These are phyloP conservation scores for Salvia splendens DNA, from an alignment of 257 asterid species.

Conservation along the genomic window DNA sequence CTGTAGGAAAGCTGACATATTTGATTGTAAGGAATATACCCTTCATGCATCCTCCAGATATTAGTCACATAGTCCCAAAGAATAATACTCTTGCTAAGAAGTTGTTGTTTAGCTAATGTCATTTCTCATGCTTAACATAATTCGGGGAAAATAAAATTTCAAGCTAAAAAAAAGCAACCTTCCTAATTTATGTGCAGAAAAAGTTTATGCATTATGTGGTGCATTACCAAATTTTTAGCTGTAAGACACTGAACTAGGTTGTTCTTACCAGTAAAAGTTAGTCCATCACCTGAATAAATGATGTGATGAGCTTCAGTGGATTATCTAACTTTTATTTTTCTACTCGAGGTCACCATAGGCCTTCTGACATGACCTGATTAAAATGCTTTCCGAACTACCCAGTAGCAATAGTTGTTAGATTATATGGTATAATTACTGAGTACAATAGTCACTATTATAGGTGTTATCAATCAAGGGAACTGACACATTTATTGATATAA, in stretches of 20 bases:
- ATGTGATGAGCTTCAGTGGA: constrained; percentile 18
- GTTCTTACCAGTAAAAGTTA: constrained; percentile 4
- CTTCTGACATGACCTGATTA: constrained; percentile 23
- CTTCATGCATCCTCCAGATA: constrained; percentile 19
- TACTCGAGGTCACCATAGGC: constrained; percentile 24
- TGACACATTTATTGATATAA: background rate
- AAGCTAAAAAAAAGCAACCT: background rate
- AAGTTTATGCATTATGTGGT: background rate
- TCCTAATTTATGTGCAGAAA: constrained; percentile 18
- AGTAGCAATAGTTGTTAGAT: background rate
- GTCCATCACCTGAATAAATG: background rate
- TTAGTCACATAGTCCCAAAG: constrained; percentile 19
- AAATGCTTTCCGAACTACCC: constrained; percentile 10
- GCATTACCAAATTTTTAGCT: constrained; percentile 13
- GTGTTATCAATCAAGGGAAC: constrained; percentile 14
- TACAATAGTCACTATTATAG: background rate
- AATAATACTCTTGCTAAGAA: constrained; percentile 1
- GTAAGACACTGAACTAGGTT: constrained; percentile 13
- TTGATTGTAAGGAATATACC: constrained; percentile 20
- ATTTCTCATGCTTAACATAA: background rate
- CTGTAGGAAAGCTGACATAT: constrained; percentile 10
- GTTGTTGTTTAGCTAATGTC: constrained; percentile 11
- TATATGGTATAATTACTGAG: background rate
- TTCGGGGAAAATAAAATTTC: constrained; percentile 4
- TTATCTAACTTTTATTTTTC: constrained; percentile 17